These are phyloP conservation scores for Arthrobotrys sphaeroides DNA, from an alignment of 2,329 filamentous ascomycete species.

Conservation along the genomic window DNA sequence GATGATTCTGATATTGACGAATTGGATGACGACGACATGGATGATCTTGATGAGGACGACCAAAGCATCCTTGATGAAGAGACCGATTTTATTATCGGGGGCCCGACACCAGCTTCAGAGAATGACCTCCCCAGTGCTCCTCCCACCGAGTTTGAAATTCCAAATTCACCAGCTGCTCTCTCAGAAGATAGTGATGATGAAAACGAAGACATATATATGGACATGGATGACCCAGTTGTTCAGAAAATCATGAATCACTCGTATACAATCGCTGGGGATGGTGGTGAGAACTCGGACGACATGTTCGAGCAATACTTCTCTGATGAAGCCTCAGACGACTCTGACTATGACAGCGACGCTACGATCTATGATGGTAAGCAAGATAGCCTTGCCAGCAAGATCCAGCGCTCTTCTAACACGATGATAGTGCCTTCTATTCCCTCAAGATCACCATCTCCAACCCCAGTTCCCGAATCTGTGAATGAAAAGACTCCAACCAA, in stretches of 20 bases:
- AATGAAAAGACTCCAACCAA: conserved; percentile 50
- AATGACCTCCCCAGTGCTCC: background rate
- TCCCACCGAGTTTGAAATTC: conserved; percentile 9
- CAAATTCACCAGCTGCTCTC: conserved; percentile 40
- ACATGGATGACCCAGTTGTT: conserved; percentile 49
- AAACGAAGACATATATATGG: conserved; percentile 51
- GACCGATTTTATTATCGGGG: conserved; percentile 50
- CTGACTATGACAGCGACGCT: conserved; percentile 50
- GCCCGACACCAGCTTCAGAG: conserved; percentile 26
- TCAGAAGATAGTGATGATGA: conserved; percentile 49
- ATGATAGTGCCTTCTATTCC: conserved; percentile 37
- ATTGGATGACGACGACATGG: conserved; percentile 36
- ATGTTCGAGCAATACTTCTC: conserved; percentile 51
- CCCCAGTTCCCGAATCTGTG: conserved; percentile 37
- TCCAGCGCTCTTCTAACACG: conserved; percentile 23
- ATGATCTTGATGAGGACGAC: conserved; percentile 44
- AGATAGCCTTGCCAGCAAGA: background rate
- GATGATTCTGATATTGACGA: conserved; percentile 41
- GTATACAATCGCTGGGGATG: conserved; percentile 46
- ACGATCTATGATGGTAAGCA: conserved; percentile 48
- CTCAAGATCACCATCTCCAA: conserved; percentile 45
- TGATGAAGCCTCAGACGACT: conserved; percentile 41
- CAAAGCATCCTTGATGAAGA: conserved; percentile 50
- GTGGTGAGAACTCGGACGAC: conserved; percentile 44
- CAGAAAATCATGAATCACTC: conserved; percentile 52